These are phyloP conservation scores for Xerocomus nothofagi DNA, from an alignment of 1,284 basidiomycete genomes.

Conservation along the genomic window DNA sequence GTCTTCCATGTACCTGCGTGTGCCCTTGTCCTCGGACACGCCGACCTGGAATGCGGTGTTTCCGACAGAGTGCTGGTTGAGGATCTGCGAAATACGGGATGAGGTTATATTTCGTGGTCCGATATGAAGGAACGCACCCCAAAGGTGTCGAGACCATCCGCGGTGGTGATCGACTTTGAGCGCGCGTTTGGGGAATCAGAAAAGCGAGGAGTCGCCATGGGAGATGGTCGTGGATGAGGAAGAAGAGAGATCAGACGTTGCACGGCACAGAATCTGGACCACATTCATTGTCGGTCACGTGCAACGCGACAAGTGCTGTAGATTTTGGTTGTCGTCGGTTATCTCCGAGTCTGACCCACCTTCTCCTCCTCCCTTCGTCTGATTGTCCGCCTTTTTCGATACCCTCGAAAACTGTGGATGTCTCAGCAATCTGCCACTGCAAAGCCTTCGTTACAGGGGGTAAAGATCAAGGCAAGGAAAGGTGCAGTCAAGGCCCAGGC, in stretches of 20 bases:
- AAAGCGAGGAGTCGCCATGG: constrained; percentile 29
- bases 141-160: constrained; percentile 68
- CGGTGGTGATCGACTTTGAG: constrained; percentile 73
- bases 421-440: constrained; percentile 78
- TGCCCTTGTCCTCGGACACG: constrained; percentile 89
- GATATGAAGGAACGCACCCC: constrained; percentile 53
- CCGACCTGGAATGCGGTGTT: constrained; percentile 78
- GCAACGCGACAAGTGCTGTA: constrained; percentile 15
- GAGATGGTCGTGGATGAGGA: constrained; percentile 15
- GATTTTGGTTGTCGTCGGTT: constrained; percentile 21
- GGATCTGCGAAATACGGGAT: constrained; percentile 39
- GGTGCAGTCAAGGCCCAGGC: constrained; percentile 84
- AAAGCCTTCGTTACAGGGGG: constrained; percentile 86
- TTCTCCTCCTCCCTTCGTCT: constrained; percentile 7
- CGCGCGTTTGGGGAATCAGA: constrained; percentile 58
- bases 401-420: constrained; percentile 64
- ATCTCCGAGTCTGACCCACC: constrained; percentile 28
- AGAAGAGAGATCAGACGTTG: background rate
- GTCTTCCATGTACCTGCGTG: constrained; percentile 96
- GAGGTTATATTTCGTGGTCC: constrained; percentile 2
- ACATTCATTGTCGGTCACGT: constrained; percentile 25
- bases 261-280: background rate
- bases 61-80: constrained; percentile 59
- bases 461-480: constrained; percentile 87
- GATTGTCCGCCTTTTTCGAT: constrained; percentile 33